phyloP scores from a whole-genome alignment of 1,284 basidiomycete species.

The Boletus sp. region DNA sequence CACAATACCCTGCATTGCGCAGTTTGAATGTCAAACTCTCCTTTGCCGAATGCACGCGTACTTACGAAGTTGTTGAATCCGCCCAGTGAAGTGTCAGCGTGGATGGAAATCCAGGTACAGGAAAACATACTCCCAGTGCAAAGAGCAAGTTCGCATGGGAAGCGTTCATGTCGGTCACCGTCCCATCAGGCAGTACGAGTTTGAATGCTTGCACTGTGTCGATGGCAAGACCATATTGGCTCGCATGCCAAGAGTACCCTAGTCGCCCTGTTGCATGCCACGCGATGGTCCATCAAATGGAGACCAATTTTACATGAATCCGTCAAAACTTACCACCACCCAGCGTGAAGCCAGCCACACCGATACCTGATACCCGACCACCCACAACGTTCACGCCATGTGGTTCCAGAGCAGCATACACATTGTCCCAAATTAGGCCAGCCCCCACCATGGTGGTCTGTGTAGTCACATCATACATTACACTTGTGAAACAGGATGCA shows the following conservation, averaged over 20 bases:
- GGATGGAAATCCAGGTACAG: conserved; percentile 48
- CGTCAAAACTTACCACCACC: conserved; percentile 29
- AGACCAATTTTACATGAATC: background rate
- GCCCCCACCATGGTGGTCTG: conserved; percentile 46
- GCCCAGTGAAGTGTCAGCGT: conserved; percentile 46
- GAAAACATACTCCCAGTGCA: conserved; percentile 45
- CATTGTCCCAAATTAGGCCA: conserved; percentile 44
- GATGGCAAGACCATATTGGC: conserved; percentile 53
- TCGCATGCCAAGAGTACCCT: conserved; percentile 61
- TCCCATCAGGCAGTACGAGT: conserved; percentile 54
- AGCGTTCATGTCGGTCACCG: conserved; percentile 43
- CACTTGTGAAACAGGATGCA: conserved; percentile 32
- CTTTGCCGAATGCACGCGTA: conserved; percentile 8
- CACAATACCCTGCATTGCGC: conserved; percentile 55
- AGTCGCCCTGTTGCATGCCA: conserved; percentile 11
- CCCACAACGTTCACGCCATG: conserved; percentile 50
- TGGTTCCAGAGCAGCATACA: conserved; percentile 48
- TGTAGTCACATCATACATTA: conserved; percentile 32
- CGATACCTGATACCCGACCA: conserved; percentile 49
- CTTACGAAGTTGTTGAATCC: conserved; percentile 66
- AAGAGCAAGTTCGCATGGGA: conserved; percentile 51
- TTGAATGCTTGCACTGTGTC: conserved; percentile 54
- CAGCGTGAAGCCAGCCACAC: conserved; percentile 47
- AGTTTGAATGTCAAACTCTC: background rate
- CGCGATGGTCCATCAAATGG: conserved; percentile 8